Conservation (phyloP, 805 yeast genomes). For the Lipomyces starkeyi region DNA sequence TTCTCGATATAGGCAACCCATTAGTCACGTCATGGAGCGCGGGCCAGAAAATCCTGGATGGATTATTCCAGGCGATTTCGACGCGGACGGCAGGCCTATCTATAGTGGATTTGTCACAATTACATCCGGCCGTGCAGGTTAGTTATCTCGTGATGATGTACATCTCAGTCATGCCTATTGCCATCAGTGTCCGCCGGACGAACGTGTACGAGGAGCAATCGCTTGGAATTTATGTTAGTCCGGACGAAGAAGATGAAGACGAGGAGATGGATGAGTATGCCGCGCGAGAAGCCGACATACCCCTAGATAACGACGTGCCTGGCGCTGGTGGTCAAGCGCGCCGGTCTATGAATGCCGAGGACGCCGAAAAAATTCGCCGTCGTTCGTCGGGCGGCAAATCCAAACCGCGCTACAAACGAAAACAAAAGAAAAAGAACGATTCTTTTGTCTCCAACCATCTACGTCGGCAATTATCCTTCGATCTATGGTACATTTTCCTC, state of each 20-base stretch:
- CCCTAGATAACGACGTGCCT: not conserved
- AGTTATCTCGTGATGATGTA: constrained; percentile 97
- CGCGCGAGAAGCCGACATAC: not conserved
- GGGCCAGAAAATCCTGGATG: constrained; percentile 77
- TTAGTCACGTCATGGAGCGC: constrained; percentile 61
- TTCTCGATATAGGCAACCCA: constrained; percentile 68
- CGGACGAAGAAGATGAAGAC: constrained; percentile 25
- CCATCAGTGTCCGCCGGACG: constrained; percentile 94
- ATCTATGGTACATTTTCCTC: constrained; percentile 88
- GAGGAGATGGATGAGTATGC: constrained; percentile 31
- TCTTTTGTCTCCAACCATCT: constrained; percentile 86
- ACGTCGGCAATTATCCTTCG: constrained; percentile 89
- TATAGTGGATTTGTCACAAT: constrained; percentile 66
- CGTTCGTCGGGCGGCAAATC: constrained; percentile 10
- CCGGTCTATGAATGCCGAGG: not conserved
- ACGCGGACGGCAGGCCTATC: constrained; percentile 95
- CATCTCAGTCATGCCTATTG: constrained; percentile 93
- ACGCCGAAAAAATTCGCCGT: constrained; percentile 10
- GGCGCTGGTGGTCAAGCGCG: constrained; percentile 8
- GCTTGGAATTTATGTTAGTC: constrained; percentile 73
- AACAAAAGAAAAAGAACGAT: constrained; percentile 49
- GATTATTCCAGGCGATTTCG: constrained; percentile 86
- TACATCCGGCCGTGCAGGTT: constrained; percentile 92
- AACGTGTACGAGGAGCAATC: constrained; percentile 98
- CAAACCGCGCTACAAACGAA: constrained; percentile 34